Evolutionary conservation across 1,139 yeast genomes (phyloP), one percentile per base, ranked within the genome.

Genomic region (Geotrichum klebahnii): DNA sequence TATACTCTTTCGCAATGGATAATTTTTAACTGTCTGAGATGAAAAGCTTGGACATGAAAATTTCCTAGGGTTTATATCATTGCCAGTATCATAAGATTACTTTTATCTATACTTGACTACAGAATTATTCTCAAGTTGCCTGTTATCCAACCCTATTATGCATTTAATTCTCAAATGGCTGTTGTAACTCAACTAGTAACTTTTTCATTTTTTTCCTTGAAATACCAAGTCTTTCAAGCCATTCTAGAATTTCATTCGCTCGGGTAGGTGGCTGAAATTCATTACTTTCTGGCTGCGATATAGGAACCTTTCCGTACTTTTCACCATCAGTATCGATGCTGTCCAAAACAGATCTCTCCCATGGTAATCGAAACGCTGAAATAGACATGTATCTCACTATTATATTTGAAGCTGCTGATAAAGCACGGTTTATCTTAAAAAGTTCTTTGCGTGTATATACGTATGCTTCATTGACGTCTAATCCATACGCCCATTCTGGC

Each of bases 381-480:
- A 50, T 35, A 16, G 44, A 31, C n/a, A 46, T 26, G 54, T 32
- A 3, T 39, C 35, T 55, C 12, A 56, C 50, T 6, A 66, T 46
- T 12, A 55, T 38, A 39, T 57, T 59, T 4, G 58, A 49, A 0
- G 74, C 63, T 6, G 58, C 50, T 0, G 75, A 69, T 1, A 74
- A 51, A 3, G 74, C 73, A 48, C 59, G 60, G 2, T 72, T 58
- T 2, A 76, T 54, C 3, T 64, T 10, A 44, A 65, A 63, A n/a
- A 69, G 39, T 47, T 81, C 86, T 0, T 58, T 52, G 9, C 60
- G 62, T 0, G 71, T 59, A 55, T 67, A 80, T 16, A 61, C 59
- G 60, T 82, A 81, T 12, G 69, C 65, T 59, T 81, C 87, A 58
- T 78, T 75, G 6, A 77, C 73, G 35, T 74, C 75, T 23, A 80